Percentiles rank a stretch among this genome's conserved stretches.
Evolutionary conservation across 305 asterid genomes (phyloP).

Genomic region (Fraxinus sp.): DNA sequence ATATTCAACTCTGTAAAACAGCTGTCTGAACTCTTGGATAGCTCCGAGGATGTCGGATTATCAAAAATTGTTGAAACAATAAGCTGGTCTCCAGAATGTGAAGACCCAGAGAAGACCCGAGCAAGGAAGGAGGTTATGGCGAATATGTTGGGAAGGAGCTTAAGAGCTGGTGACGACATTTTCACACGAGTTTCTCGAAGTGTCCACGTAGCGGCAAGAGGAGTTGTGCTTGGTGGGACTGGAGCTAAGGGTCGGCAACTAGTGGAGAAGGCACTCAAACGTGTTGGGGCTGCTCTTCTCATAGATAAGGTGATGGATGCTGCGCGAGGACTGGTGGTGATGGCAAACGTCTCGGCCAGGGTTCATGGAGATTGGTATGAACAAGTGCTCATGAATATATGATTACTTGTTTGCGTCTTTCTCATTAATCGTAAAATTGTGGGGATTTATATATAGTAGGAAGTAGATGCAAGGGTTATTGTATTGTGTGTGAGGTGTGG

Average conservation of each 20-base stretch:
- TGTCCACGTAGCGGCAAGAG: constrained; percentile 13
- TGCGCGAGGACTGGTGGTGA: constrained; percentile 23
- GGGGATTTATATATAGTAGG: not conserved
- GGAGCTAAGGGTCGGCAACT: constrained; percentile 20
- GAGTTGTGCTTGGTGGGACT: constrained; percentile 19
- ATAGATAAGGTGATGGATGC: constrained; percentile 25
- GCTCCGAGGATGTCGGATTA: constrained; percentile 20
- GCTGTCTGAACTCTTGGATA: constrained; percentile 21
- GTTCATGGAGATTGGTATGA: constrained; percentile 32
- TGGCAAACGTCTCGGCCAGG: constrained; percentile 27
- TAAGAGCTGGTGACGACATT: constrained; percentile 17
- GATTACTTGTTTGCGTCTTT: not conserved
- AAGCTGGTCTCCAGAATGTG: constrained; percentile 12
- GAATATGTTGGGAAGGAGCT: constrained; percentile 23
- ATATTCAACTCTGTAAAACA: constrained; percentile 1
- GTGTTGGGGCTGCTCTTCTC: constrained; percentile 22
- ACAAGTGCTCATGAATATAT: constrained; percentile 18
- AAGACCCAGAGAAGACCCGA: constrained; percentile 24
- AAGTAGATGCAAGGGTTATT: not conserved
- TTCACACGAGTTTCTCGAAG: constrained; percentile 21
- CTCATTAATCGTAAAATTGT: not conserved
- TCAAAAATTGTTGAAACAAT: constrained; percentile 19
- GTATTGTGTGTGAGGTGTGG: not conserved
- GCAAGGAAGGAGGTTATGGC: constrained; percentile 28
- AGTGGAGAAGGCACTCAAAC: constrained; percentile 20